A percentile compares a stretch with the other conserved stretches of the same genome.
Conservation (phyloP, 2,329 filamentous ascomycete species). For the Penicillium rolfsii region DNA sequence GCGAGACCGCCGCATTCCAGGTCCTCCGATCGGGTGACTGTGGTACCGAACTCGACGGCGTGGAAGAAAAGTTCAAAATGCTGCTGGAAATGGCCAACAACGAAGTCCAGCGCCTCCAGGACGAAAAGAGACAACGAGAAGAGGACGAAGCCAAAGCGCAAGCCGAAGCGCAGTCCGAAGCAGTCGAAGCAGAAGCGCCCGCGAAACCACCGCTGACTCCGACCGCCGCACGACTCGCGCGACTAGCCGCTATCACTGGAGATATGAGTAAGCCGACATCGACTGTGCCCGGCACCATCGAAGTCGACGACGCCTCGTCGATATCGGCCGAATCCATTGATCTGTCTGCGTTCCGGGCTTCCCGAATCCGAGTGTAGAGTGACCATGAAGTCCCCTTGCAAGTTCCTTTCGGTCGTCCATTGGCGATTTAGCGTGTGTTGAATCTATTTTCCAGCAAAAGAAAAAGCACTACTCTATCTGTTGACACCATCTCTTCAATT, state of each 20-base stretch:
- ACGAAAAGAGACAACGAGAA: slow-evolving; percentile 50
- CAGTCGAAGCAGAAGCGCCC: neutral
- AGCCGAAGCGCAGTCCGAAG: slow-evolving; percentile 4
- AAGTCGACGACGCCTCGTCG: slow-evolving; percentile 43
- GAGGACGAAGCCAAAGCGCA: slow-evolving; percentile 26
- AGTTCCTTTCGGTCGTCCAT: slow-evolving; percentile 12
- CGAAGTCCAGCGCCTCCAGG: slow-evolving; percentile 61
- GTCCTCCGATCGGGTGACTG: slow-evolving; percentile 88
- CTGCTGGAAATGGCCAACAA: slow-evolving; percentile 64
- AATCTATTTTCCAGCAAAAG: slow-evolving; percentile 24
- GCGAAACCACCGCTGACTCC: slow-evolving; percentile 19
- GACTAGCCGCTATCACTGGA: slow-evolving; percentile 21
- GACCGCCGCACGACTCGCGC: slow-evolving; percentile 26
- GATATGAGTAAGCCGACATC: slow-evolving; percentile 24
- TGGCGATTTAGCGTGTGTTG: slow-evolving; percentile 31
- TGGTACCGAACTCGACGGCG: slow-evolving; percentile 71
- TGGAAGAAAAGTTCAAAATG: slow-evolving; percentile 66
- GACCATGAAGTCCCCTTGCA: neutral
- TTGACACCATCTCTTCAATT: slow-evolving; percentile 17
- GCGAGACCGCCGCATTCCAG: slow-evolving; percentile 85
- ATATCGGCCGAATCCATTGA: slow-evolving; percentile 42
- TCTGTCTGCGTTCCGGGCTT: slow-evolving; percentile 40
- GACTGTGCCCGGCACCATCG: slow-evolving; percentile 33
- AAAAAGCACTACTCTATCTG: slow-evolving; percentile 15
- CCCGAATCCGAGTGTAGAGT: slow-evolving; percentile 28